Base-by-base conservation (phyloP, 345 rosid species). In the Bruguiera parviflora region DNA sequence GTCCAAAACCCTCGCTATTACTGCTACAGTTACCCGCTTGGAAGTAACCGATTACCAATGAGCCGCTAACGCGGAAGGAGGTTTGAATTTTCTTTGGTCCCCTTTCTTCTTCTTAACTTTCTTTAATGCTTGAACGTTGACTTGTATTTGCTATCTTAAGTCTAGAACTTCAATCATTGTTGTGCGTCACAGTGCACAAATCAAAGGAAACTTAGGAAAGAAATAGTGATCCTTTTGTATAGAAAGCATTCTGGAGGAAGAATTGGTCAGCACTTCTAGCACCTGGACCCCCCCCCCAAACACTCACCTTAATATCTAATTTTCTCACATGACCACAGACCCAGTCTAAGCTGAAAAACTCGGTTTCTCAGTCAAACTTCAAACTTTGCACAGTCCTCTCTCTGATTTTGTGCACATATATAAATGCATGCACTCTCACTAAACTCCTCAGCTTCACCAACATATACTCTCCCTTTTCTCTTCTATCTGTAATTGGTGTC, bases 341-440 rank as follows among this genome's bases (percentile, higher is more conserved):
- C 97, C 67, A 43, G 87, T 89, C 86, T 66, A 64, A 47, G 88
- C 82, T 83, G 89, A 85, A 87, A 74, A 83, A 86, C 91, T 89
- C 95, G 89, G 51, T 87, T 87, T 78, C 87, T 77, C 72, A 51
- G 91, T 88, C 93, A 87, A 89, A 80, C 67, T 75, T 83, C 82
- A 72, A 76, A 67, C 31, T 68, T 74, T 77, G 72, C 1, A 53
- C 79, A 61, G 25, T 81, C 37, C 59, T 29, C 61, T 51, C 6
- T 20, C 49, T 43, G 49, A 13, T 13, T 13, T 43, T 13, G 18
- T 13, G 49, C 18, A 0, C 49, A 9, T 37, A 13, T 43, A 43
- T 43, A 43, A 3, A 13, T 13, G 16, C 49, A 3, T 0, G 15
- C 49, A 3, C 49, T 13, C 49, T 43, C 49, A 43, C 49, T 39